Evolutionary conservation across 1,284 basidiomycete species (phyloP).

Genomic region (Sanghuangporus sanghuang): DNA sequence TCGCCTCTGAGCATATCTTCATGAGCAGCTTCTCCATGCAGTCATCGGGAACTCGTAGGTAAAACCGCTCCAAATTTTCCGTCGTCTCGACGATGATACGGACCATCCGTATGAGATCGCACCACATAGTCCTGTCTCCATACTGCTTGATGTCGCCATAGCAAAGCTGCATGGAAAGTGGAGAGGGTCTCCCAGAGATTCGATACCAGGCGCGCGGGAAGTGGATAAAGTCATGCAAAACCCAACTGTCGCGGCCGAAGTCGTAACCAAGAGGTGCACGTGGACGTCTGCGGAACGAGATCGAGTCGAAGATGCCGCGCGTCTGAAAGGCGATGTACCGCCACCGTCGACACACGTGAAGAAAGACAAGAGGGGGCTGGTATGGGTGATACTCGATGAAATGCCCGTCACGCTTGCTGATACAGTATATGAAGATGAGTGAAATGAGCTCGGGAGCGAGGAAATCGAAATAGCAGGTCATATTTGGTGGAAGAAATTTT

Average conservation of each 20-base stretch:
- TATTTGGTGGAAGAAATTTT: background rate
- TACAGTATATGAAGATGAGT: conserved; percentile 2
- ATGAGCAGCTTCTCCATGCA: conserved; percentile 12
- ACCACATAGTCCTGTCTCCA: conserved; percentile 5
- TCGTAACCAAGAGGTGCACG: conserved; percentile 4
- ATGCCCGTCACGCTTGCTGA: background rate
- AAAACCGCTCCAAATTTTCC: background rate
- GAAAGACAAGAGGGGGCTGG: conserved; percentile 4
- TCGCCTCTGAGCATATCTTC: background rate
- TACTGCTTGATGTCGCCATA: conserved; percentile 7
- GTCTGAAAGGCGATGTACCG: background rate
- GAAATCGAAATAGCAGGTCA: background rate
- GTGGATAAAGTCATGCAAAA: background rate
- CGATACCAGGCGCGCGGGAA: background rate
- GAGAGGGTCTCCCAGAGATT: background rate
- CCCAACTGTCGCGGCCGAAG: conserved; percentile 1
- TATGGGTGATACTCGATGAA: background rate
- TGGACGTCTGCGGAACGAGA: background rate
- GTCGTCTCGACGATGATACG: background rate
- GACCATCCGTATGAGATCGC: background rate
- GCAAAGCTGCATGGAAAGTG: conserved; percentile 1
- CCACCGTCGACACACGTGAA: conserved; percentile 6
- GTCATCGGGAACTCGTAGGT: conserved; percentile 9
- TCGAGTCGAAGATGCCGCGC: conserved; percentile 6
- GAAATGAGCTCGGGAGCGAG: conserved; percentile 5